Base-by-base conservation (phyloP, 208 protist genomes). In the Phytomonas francai region DNA sequence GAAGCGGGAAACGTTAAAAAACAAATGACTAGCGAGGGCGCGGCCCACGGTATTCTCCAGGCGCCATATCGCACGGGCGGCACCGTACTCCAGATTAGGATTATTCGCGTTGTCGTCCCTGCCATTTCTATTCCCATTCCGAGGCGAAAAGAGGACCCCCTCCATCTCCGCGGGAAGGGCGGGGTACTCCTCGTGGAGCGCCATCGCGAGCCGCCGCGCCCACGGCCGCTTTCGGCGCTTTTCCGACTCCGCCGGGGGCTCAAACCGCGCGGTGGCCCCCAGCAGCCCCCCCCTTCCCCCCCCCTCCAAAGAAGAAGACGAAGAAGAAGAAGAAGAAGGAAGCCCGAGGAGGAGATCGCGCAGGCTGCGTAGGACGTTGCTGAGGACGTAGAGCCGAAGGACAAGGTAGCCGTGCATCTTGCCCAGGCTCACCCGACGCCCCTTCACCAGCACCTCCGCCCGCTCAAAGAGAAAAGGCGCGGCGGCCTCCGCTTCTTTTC, bases 371-470 rank as follows among this genome's bases (percentile, higher is more conserved):
- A 94, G 65, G n/a, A 87, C 71, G 54, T 88, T 88, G 49, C 76
- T 81, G 19, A 91, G 72, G 22, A 91, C 85, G 60, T 83, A 84
- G 14, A 94, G 74, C 7, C 88, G 85, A 61, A 79, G 67, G 30
- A 88, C 76, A 0, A 94, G 42, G 61, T 91, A 91, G 28, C 80
- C 79, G 59, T 91, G 83, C 5, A 80, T 65, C 42, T 67, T 69
- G 8, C 54, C 25, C 54, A 59, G 9, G 7, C 7, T 59, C 54
- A 29, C 28, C 33, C 33, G 33, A 8, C 33, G 33, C 33, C 33
- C 33, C 8, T 36, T 36, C 8, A 36, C 33, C 33, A 36, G 5
- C 5, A 36, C 33, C 33, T 8, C 33, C 3, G 33, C 33, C 5
- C 33, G 5, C 8, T 36, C 33, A 36, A 36, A 36, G 5, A 36